Conservation (phyloP, 441 rosid genomes). For the Syzygium syzygioides region DNA sequence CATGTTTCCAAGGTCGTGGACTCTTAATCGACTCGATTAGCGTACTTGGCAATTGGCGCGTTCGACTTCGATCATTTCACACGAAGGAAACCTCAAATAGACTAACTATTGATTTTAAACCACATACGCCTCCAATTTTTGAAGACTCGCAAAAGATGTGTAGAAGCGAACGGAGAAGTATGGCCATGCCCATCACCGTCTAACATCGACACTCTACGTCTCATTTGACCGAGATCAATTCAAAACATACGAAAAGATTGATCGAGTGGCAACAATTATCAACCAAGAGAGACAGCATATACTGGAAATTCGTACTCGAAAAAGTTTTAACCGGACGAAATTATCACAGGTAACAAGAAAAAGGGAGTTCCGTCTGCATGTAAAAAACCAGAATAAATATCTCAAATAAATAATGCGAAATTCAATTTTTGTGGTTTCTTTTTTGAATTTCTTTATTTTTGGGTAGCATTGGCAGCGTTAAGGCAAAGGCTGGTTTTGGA, state of each 20-base stretch:
- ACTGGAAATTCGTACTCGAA: rapidly evolving
- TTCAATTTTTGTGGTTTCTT: not conserved
- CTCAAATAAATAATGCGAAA: not conserved
- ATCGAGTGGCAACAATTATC: not conserved
- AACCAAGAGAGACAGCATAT: not conserved
- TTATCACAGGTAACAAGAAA: not conserved
- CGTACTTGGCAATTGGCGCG: rapidly evolving
- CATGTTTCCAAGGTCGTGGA: not conserved
- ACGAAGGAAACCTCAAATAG: not conserved
- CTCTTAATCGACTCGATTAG: not conserved
- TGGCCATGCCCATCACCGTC: not conserved
- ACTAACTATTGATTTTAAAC: not conserved
- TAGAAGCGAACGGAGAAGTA: not conserved
- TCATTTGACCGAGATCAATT: not conserved
- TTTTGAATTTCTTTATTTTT: not conserved
- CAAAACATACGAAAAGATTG: not conserved
- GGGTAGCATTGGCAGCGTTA: not conserved
- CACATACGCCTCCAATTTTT: not conserved
- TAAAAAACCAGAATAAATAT: not conserved
- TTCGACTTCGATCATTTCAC: not conserved
- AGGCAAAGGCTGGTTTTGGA: not conserved
- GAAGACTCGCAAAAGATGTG: not conserved
- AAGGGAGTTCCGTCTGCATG: not conserved
- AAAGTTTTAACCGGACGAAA: not conserved
- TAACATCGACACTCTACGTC: not conserved